Percentiles rank a stretch among this genome's conserved stretches.
Evolutionary conservation across 352 stramenopile genomes (phyloP).

Genomic region (Phytophthora citrophthora): DNA sequence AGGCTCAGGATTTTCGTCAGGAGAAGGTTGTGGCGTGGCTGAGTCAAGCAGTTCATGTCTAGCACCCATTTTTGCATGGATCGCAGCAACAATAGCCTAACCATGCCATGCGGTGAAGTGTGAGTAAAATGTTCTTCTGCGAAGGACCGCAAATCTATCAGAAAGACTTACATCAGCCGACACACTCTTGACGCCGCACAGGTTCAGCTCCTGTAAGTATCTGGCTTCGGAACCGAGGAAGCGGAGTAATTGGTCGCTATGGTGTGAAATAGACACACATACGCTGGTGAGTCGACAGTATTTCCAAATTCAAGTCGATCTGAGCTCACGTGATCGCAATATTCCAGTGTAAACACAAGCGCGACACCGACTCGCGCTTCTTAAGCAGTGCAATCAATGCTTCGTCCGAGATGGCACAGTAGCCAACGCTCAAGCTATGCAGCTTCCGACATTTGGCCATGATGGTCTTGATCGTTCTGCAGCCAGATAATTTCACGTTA

Average conservation of each 20-base stretch:
- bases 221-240: conserved; percentile 73
- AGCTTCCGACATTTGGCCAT: conserved; percentile 91
- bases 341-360: conserved; percentile 88
- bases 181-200: conserved; percentile 89
- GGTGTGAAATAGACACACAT: neutral
- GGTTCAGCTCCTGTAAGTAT: conserved; percentile 87
- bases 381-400: conserved; percentile 85
- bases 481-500: conserved; percentile 1
- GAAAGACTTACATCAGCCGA: conserved; percentile 66
- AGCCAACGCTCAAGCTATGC: conserved; percentile 86
- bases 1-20: conserved; percentile 54
- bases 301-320: neutral
- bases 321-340: conserved; percentile 82
- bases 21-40: conserved; percentile 23
- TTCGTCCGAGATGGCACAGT: conserved; percentile 87
- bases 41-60: conserved; percentile 43
- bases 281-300: neutral
- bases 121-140: neutral
- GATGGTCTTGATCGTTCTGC: conserved; percentile 85
- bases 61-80: conserved; percentile 82
- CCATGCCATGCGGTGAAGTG: neutral
- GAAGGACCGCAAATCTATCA: neutral
- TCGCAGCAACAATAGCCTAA: conserved; percentile 72
- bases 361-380: conserved; percentile 81
- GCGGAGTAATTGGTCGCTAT: conserved; percentile 81